Evolutionary conservation across 2,329 filamentous ascomycete species (phyloP).

Genomic region (Aspergillus hiratsukae): DNA sequence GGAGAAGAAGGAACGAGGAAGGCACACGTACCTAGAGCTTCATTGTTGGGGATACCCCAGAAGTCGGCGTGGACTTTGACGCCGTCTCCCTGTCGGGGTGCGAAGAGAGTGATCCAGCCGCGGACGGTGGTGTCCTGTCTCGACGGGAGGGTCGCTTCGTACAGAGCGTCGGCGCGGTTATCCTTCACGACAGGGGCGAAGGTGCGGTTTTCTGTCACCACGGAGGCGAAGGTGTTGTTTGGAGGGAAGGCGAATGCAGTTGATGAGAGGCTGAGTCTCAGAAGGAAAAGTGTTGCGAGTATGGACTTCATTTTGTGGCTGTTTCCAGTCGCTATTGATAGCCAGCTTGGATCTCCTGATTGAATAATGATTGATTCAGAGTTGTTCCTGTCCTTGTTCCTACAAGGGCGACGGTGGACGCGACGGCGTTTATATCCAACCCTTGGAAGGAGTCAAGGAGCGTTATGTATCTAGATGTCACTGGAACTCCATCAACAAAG

Average conservation of each 20-base stretch:
- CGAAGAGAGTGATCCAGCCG: slow-evolving; percentile 48
- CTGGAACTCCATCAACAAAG: background rate
- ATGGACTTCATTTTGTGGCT: slow-evolving; percentile 9
- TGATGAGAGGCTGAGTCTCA: slow-evolving; percentile 8
- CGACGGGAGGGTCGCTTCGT: slow-evolving; percentile 54
- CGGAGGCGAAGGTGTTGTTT: slow-evolving; percentile 29
- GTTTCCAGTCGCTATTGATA: too few species aligned
- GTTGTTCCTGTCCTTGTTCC: background rate
- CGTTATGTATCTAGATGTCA: background rate
- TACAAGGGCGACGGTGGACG: background rate
- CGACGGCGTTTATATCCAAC: background rate
- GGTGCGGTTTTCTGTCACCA: slow-evolving; percentile 53
- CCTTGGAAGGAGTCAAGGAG: background rate
- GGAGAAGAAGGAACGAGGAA: background rate
- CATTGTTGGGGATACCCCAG: slow-evolving; percentile 53
- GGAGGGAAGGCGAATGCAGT: background rate
- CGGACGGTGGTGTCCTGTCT: slow-evolving; percentile 52
- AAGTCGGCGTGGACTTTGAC: slow-evolving; percentile 54
- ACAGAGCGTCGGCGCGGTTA: slow-evolving; percentile 55
- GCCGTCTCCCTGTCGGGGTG: slow-evolving; percentile 49
- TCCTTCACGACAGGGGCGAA: slow-evolving; percentile 45
- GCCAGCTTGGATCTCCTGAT: background rate
- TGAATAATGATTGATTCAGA: background rate
- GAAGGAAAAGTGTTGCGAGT: slow-evolving; percentile 3
- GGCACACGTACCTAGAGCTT: slow-evolving; percentile 53